A percentile compares a stretch with the other conserved stretches of the same genome.
These are phyloP conservation scores for Hygrocybe coccinea DNA, from an alignment of 768 basidiomycete genomes.

Conservation along the genomic window DNA sequence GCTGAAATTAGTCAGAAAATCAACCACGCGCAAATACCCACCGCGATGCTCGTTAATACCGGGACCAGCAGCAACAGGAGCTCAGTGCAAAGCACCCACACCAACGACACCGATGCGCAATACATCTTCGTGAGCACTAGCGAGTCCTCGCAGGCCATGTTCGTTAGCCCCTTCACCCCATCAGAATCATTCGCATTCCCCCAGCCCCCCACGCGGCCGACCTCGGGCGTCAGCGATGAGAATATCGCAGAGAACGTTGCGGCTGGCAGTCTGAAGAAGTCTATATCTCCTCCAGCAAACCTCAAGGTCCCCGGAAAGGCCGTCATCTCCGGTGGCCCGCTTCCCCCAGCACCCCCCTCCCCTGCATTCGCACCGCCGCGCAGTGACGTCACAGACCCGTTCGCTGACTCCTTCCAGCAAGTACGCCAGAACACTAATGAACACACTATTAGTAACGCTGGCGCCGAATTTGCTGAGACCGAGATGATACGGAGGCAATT, in stretches of 20 bases:
- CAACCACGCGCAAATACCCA: slow-evolving; percentile 5
- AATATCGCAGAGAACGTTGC: not conserved
- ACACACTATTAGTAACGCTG: not conserved
- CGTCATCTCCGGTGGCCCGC: slow-evolving; percentile 7
- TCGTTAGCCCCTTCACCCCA: slow-evolving; percentile 61
- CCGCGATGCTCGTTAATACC: slow-evolving; percentile 16
- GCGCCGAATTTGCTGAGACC: slow-evolving; percentile 33
- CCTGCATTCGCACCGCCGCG: slow-evolving; percentile 3
- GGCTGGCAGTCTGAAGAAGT: not conserved
- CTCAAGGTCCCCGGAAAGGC: not conserved
- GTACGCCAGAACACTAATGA: not conserved
- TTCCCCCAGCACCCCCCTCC: slow-evolving; percentile 12
- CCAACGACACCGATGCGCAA: slow-evolving; percentile 28
- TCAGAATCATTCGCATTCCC: slow-evolving; percentile 71
- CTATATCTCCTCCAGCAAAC: not conserved
- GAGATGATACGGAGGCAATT: slow-evolving; percentile 55
- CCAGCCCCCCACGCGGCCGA: slow-evolving; percentile 41
- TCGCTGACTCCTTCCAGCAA: not conserved
- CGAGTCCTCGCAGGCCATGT: slow-evolving; percentile 44
- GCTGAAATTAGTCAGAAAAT: slow-evolving; percentile 42
- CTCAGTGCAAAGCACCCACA: slow-evolving; percentile 26
- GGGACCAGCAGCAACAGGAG: slow-evolving; percentile 41
- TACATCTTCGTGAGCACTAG: slow-evolving; percentile 31
- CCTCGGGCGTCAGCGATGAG: not conserved
- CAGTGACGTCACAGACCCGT: not conserved